A percentile compares a stretch with the other conserved stretches of the same genome.
These are phyloP conservation scores for Mortierella sp. DNA, from an alignment of 371 early-diverging fungal genomes.

Conservation along the genomic window DNA sequence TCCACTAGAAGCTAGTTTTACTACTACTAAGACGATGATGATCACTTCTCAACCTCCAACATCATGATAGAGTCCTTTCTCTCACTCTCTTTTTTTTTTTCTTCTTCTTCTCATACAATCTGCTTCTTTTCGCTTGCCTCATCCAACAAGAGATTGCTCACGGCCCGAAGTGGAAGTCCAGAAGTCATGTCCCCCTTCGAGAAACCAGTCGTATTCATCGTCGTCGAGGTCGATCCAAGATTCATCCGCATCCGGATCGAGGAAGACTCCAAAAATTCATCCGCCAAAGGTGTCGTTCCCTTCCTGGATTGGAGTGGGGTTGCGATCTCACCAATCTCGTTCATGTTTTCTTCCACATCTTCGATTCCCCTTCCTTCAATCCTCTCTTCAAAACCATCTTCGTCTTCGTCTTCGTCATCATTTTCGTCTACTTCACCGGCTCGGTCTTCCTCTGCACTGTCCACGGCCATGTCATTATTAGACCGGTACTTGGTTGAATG, in stretches of 20 bases:
- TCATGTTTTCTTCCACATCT: conserved; percentile 10
- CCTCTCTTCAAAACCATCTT: conserved; percentile 1
- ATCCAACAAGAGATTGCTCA: not conserved
- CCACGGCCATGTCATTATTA: too few relatives aligned
- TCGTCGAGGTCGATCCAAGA: not conserved
- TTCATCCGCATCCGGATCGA: too few relatives aligned
- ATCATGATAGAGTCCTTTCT: not conserved
- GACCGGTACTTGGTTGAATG: too few relatives aligned
- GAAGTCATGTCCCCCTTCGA: not conserved
- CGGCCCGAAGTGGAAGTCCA: not conserved
- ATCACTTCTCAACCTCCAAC: too few relatives aligned
- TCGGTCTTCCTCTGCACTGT: not conserved
- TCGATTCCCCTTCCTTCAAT: conserved; percentile 5
- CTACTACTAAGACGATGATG: not conserved
- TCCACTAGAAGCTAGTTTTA: too few relatives aligned
- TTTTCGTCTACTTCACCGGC: not conserved
- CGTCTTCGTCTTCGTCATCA: not conserved
- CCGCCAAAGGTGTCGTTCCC: too few relatives aligned
- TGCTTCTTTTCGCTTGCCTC: not conserved
- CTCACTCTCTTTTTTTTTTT: not conserved
- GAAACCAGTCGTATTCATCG: not conserved
- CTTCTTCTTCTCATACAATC: not conserved
- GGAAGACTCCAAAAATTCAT: too few relatives aligned
- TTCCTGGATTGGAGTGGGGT: too few relatives aligned
- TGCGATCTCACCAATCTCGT: conserved; percentile 22